Evolutionary conservation across 2,329 filamentous ascomycete species (phyloP).

Genomic region (Verruconis gallopava): DNA sequence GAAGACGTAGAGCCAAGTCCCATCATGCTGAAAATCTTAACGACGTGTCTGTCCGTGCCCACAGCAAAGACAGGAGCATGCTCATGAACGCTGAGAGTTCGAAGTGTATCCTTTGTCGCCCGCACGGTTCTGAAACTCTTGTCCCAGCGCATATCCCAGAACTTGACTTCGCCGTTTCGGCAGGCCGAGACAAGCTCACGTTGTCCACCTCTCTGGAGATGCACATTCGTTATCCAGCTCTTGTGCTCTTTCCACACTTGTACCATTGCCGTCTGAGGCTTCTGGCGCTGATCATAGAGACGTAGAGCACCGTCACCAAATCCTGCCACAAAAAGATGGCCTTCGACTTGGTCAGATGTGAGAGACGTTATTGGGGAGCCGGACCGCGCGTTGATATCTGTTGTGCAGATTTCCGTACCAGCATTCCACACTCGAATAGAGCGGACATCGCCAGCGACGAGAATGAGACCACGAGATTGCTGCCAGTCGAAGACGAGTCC

Average conservation of each 20-base stretch:
- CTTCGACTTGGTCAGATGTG: constrained; percentile 95
- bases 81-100: constrained; percentile 85
- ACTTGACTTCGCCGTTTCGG: constrained; percentile 80
- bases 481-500: constrained; percentile 98
- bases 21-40: constrained; percentile 70
- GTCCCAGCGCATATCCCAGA: constrained; percentile 93
- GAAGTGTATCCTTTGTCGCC: constrained; percentile 62
- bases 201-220: constrained; percentile 91
- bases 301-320: constrained; percentile 92
- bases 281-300: constrained; percentile 80
- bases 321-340: constrained; percentile 88
- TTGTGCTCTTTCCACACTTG: constrained; percentile 94
- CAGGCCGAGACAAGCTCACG: constrained; percentile 84
- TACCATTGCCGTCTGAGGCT: constrained; percentile 82
- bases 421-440: constrained; percentile 96
- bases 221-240: constrained; percentile 91
- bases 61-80: constrained; percentile 91
- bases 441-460: constrained; percentile 93
- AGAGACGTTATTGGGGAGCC: constrained; percentile 91
- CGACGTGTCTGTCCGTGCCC: constrained; percentile 73
- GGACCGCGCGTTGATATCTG: constrained; percentile 86
- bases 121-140: constrained; percentile 59
- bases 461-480: constrained; percentile 83
- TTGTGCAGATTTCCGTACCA: constrained; percentile 79
- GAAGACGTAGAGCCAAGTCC: not conserved